phyloP scores from a whole-genome alignment of 169 alveolate genomes.

The Plasmodium gaboni region DNA sequence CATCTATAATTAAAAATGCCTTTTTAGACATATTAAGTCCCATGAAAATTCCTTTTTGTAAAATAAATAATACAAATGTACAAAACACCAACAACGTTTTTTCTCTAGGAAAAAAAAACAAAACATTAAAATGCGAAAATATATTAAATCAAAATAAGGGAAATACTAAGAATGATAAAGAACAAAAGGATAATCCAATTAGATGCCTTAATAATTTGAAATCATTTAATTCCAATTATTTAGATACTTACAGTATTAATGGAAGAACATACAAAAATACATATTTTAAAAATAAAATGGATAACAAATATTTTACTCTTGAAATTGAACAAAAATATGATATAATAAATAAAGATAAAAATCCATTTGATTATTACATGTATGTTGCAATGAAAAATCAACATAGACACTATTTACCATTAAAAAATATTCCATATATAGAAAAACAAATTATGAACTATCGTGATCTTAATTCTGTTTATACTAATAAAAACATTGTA shows the following conservation, averaged over 20 bases:
- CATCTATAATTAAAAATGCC: conserved; percentile 7
- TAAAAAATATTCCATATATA: conserved; percentile 35
- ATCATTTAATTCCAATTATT: conserved; percentile 14
- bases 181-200: conserved; percentile 3
- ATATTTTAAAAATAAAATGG: conserved; percentile 32
- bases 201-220: conserved; percentile 4
- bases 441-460: conserved; percentile 12
- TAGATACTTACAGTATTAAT: conserved; percentile 18
- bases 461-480: conserved; percentile 17
- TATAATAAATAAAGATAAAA: conserved; percentile 3
- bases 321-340: conserved; percentile 15
- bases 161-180: conserved; percentile 6
- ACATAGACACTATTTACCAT: not conserved
- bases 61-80: conserved; percentile 14
- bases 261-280: conserved; percentile 8
- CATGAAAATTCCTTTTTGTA: conserved; percentile 6
- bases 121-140: conserved; percentile 4
- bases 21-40: conserved; percentile 21
- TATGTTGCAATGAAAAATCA: conserved; percentile 16
- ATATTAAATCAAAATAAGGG: conserved; percentile 5
- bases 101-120: conserved; percentile 28
- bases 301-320: conserved; percentile 8
- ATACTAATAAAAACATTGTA: conserved; percentile 19
- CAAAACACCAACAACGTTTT: conserved; percentile 27
- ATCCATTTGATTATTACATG: conserved; percentile 22